Percentiles rank a stretch among this genome's conserved stretches.
Conservation (phyloP, 2,329 filamentous ascomycete species). For the Cladosporium sp. region DNA sequence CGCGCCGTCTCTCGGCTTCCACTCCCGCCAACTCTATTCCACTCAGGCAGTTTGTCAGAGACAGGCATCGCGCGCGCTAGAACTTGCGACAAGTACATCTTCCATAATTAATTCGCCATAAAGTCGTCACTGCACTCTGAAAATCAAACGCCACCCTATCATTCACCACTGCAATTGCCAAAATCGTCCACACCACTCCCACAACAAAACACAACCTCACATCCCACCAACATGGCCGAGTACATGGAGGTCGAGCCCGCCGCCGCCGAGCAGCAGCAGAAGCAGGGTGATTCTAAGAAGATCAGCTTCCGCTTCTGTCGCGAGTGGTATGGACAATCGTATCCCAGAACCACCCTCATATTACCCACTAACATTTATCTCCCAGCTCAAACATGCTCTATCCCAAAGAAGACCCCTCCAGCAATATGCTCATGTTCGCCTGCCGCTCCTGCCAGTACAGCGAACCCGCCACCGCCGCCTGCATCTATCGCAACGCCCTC, state of each 20-base stretch:
- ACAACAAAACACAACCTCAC: neutral
- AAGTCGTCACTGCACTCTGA: neutral
- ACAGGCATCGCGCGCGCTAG: slow-evolving; percentile 1
- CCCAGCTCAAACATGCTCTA: slow-evolving; percentile 91
- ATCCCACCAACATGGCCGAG: slow-evolving; percentile 11
- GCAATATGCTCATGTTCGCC: slow-evolving; percentile 85
- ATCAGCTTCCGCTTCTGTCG: slow-evolving; percentile 98
- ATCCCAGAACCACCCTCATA: neutral
- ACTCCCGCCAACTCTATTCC: slow-evolving; percentile 13
- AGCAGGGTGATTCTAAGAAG: slow-evolving; percentile 59
- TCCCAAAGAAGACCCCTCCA: slow-evolving; percentile 86
- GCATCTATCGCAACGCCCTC: slow-evolving; percentile 93
- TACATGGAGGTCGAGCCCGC: slow-evolving; percentile 18
- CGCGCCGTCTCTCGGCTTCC: slow-evolving; percentile 6
- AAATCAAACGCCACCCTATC: neutral
- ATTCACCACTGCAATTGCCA: neutral
- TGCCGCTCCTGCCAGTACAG: slow-evolving; percentile 94
- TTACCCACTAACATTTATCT: slow-evolving; percentile 18
- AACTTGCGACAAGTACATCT: neutral
- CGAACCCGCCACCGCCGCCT: slow-evolving; percentile 81
- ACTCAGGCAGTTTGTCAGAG: neutral
- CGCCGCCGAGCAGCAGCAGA: slow-evolving; percentile 26
- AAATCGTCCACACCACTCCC: too few relatives aligned
- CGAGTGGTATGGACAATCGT: slow-evolving; percentile 66
- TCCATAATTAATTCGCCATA: neutral